Evolutionary conservation across 176 grass and related monocot species (phyloP).

Genomic region (Musa acuminata): DNA sequence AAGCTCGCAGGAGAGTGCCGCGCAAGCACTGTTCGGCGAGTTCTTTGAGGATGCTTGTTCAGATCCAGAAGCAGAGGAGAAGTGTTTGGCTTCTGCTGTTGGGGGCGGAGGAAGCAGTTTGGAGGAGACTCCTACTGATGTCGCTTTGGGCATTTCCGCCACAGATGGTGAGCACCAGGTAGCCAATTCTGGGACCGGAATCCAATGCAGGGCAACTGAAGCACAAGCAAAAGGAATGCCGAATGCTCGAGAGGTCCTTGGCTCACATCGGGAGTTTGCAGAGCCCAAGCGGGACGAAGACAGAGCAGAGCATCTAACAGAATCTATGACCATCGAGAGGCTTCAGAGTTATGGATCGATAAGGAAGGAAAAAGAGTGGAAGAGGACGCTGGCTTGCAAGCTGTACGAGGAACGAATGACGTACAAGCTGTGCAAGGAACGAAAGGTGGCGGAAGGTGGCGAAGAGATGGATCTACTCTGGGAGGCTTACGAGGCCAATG

Average conservation of each 20-base stretch:
- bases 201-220: neutral
- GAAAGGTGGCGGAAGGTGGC: conserved; percentile 28
- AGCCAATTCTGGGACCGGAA: neutral
- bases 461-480: conserved; percentile 94
- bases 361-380: conserved; percentile 74
- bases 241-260: no score
- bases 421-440: conserved; percentile 7
- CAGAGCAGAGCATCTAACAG: conserved; percentile 36
- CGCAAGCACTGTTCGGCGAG: neutral
- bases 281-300: conserved; percentile 20
- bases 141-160: neutral
- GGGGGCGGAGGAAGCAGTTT: neutral
- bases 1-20: no score
- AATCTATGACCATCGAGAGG: conserved; percentile 30
- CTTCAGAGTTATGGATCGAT: conserved; percentile 44
- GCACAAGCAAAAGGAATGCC: conserved; percentile 6
- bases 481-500: conserved; percentile 85
- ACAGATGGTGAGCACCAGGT: neutral
- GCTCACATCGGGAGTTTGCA: no score
- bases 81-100: no score
- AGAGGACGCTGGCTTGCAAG: conserved; percentile 85
- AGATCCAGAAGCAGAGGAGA: neutral
- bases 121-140: neutral
- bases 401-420: conserved; percentile 87
- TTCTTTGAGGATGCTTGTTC: neutral